These are phyloP conservation scores for Crucibulum laeve DNA, from an alignment of 768 basidiomycete species.

Conservation along the genomic window DNA sequence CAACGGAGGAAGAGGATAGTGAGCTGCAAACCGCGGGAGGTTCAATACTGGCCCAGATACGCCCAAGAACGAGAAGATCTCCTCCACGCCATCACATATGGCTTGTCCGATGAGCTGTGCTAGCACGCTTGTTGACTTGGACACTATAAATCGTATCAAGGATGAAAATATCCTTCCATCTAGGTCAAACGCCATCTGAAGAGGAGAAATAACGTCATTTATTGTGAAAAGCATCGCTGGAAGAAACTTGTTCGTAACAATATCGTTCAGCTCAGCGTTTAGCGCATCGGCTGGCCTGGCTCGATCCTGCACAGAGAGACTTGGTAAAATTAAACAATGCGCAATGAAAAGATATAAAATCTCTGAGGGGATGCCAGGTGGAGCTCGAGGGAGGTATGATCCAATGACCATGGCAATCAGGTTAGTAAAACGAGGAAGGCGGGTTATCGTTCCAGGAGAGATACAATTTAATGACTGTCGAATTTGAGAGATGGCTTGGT, in stretches of 20 bases:
- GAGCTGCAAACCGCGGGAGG: conserved; percentile 15
- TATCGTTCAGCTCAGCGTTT: conserved; percentile 17
- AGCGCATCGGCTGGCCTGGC: conserved; percentile 27
- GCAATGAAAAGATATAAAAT: conserved; percentile 18
- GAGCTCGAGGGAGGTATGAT: conserved; percentile 6
- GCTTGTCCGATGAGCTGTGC: conserved; percentile 19
- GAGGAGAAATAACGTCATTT: conserved; percentile 16
- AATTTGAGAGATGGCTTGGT: background rate
- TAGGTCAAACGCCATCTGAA: conserved; percentile 32
- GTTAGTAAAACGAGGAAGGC: too few relatives aligned
- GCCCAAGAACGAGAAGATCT: conserved; percentile 20
- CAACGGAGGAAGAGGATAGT: conserved; percentile 11
- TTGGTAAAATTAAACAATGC: conserved; percentile 28
- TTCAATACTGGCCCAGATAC: conserved; percentile 11
- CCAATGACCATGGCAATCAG: background rate
- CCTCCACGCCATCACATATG: conserved; percentile 8
- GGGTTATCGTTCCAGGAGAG: too few relatives aligned
- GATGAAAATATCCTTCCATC: conserved; percentile 50
- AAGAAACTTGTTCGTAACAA: conserved; percentile 35
- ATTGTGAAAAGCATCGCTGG: conserved; percentile 29
- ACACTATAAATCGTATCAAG: conserved; percentile 33
- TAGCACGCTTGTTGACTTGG: conserved; percentile 17
- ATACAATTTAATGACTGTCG: background rate
- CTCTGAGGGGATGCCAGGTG: conserved; percentile 10
- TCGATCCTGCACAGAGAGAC: conserved; percentile 33